phyloP scores from a whole-genome alignment of 169 alveolate genomes.

The Plasmodium ovale region DNA sequence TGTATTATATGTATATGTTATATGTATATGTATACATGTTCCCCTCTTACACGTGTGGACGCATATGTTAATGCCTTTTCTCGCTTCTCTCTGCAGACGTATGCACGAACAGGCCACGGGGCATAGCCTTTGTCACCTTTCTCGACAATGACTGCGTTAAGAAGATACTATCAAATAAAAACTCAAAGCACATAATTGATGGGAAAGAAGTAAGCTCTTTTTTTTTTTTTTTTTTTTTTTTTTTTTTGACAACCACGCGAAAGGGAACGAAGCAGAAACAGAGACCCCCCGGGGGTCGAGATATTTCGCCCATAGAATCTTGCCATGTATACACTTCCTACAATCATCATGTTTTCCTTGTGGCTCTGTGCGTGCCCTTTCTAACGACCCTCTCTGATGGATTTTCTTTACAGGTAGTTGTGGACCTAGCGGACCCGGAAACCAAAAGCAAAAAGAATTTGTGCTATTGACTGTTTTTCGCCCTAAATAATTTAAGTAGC shows the following conservation, averaged over 20 bases:
- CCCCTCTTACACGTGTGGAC: background rate
- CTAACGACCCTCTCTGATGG: too few relatives aligned
- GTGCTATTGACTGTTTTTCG: background rate
- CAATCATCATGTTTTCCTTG: background rate
- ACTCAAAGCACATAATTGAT: conserved; percentile 50
- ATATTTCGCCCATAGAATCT: too few relatives aligned
- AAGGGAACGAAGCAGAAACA: too few relatives aligned
- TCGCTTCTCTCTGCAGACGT: conserved; percentile 6
- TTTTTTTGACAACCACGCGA: too few relatives aligned
- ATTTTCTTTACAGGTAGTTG: conserved; percentile 40
- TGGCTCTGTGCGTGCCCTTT: background rate
- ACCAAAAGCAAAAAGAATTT: conserved; percentile 44
- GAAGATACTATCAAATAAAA: conserved; percentile 38
- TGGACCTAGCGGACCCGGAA: conserved; percentile 68
- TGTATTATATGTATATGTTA: conserved; percentile 2
- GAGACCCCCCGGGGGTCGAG: too few relatives aligned
- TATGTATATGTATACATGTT: background rate
- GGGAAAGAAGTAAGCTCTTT: conserved; percentile 51
- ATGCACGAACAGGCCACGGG: conserved; percentile 57
- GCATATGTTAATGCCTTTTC: background rate
- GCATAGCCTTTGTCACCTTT: conserved; percentile 63
- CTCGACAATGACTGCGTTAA: conserved; percentile 61
- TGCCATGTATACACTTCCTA: background rate
- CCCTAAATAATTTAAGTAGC: background rate
- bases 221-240: background rate